Conservation (phyloP, 2,329 filamentous ascomycete genomes). For the Aspergillus sp. region DNA sequence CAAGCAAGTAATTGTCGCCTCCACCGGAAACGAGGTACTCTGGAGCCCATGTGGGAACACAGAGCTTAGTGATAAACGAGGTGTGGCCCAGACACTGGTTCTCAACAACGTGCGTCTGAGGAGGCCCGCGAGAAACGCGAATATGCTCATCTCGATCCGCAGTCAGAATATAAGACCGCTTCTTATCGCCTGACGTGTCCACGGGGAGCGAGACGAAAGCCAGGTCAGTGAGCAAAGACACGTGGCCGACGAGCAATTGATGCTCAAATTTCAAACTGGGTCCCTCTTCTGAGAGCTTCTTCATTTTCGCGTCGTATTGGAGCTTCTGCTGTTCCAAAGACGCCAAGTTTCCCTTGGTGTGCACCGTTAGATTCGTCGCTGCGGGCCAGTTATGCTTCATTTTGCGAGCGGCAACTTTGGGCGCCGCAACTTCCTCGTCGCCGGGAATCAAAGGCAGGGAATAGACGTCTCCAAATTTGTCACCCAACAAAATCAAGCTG, state of each 20-base stretch:
- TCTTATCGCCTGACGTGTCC: conserved; percentile 41
- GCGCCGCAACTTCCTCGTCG: conserved; percentile 37
- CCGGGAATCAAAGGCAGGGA: conserved; percentile 68
- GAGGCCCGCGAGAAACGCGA: conserved; percentile 75
- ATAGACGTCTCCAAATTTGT: conserved; percentile 98
- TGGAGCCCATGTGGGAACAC: conserved; percentile 57
- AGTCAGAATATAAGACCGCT: conserved; percentile 63
- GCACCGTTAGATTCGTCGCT: conserved; percentile 60
- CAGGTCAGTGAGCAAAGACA: conserved; percentile 87
- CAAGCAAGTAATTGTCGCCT: conserved; percentile 73
- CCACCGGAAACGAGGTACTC: conserved; percentile 80
- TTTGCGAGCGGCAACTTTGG: conserved; percentile 19
- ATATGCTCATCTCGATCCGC: conserved; percentile 80
- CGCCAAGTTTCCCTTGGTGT: conserved; percentile 60
- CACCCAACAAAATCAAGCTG: conserved; percentile 73
- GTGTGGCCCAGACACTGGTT: conserved; percentile 84
- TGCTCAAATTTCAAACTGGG: conserved; percentile 66
- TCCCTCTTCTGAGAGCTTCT: conserved; percentile 43
- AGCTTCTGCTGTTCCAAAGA: conserved; percentile 58
- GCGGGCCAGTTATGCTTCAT: conserved; percentile 49
- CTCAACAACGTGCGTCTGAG: conserved; percentile 86
- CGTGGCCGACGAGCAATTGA: conserved; percentile 81
- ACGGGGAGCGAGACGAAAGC: conserved; percentile 52
- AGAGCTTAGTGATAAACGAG: conserved; percentile 78
- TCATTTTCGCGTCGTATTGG: conserved; percentile 35